These are phyloP conservation scores for Rostrohypoxylon terebratum DNA, from an alignment of 495 filamentous ascomycete species.

Conservation along the genomic window DNA sequence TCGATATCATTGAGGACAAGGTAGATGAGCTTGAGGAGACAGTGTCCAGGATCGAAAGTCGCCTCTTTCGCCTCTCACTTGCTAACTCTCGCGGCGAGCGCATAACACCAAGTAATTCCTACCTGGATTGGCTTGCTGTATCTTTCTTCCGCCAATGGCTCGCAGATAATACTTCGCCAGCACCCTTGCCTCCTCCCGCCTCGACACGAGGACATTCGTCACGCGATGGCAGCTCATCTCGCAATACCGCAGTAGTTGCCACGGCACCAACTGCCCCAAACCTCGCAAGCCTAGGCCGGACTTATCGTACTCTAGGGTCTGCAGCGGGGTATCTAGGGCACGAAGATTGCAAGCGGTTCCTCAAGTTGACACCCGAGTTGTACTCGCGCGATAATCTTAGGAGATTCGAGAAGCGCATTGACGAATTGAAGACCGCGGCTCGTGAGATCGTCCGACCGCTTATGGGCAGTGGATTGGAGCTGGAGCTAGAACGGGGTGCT, in stretches of 20 bases:
- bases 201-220: conserved; percentile 29
- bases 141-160: conserved; percentile 91
- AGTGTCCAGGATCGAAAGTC: conserved; percentile 74
- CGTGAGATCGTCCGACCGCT: conserved; percentile 85
- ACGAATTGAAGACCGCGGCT: conserved; percentile 86
- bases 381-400: conserved; percentile 79
- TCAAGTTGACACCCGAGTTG: conserved; percentile 79
- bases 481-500: conserved; percentile 65
- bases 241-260: conserved; percentile 32
- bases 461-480: conserved; percentile 83
- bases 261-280: conserved; percentile 46
- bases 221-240: conserved; percentile 37
- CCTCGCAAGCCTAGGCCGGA: conserved; percentile 68
- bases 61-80: conserved; percentile 82
- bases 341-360: conserved; percentile 88
- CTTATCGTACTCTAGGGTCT: conserved; percentile 77
- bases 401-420: conserved; percentile 84
- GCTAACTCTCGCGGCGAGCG: conserved; percentile 84
- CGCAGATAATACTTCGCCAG: conserved; percentile 83
- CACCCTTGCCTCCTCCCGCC: conserved; percentile 62
- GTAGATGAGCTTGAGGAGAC: conserved; percentile 83
- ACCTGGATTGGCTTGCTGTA: conserved; percentile 88
- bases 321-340: conserved; percentile 76
- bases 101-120: conserved; percentile 79
- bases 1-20: conserved; percentile 92